Evolutionary conservation across 441 rosid genomes (phyloP).

Genomic region (Populus hybrid): DNA sequence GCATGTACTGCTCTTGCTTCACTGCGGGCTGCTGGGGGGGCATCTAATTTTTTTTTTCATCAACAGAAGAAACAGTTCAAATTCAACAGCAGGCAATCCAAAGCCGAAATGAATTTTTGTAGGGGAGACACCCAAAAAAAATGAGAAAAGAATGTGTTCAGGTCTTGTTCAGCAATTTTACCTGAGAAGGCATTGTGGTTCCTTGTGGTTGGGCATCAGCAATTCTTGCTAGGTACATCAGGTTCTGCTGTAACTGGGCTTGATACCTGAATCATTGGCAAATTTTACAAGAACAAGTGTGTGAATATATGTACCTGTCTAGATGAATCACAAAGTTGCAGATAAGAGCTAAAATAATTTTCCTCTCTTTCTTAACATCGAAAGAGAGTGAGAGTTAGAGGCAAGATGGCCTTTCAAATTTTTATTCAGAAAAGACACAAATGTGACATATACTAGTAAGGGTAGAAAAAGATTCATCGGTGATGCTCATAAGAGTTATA

Average conservation of each 20-base stretch:
- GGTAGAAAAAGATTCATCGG: neutral
- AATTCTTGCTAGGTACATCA: slow-evolving; percentile 83
- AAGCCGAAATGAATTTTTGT: neutral
- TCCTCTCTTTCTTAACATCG: neutral
- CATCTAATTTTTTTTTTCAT: slow-evolving; percentile 7
- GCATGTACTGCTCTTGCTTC: slow-evolving; percentile 28
- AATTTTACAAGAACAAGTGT: neutral
- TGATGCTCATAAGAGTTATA: neutral
- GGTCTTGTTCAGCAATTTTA: slow-evolving; percentile 14
- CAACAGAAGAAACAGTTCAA: neutral
- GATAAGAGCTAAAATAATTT: neutral
- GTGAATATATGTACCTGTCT: neutral
- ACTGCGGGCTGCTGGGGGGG: slow-evolving; percentile 10
- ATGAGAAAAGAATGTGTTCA: neutral
- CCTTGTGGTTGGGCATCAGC: slow-evolving; percentile 91
- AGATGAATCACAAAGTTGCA: neutral
- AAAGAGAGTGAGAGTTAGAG: neutral
- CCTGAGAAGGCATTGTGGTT: slow-evolving; percentile 69
- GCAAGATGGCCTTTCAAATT: neutral
- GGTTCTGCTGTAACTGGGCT: slow-evolving; percentile 78
- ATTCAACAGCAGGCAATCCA: neutral
- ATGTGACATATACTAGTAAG: neutral
- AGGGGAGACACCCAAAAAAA: neutral
- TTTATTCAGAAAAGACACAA: neutral
- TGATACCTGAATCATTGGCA: slow-evolving; percentile 50